Percentiles rank a stretch among this genome's conserved stretches.
phyloP scores from a whole-genome alignment of 345 rosid species.

The Geranium rotundifolium region DNA sequence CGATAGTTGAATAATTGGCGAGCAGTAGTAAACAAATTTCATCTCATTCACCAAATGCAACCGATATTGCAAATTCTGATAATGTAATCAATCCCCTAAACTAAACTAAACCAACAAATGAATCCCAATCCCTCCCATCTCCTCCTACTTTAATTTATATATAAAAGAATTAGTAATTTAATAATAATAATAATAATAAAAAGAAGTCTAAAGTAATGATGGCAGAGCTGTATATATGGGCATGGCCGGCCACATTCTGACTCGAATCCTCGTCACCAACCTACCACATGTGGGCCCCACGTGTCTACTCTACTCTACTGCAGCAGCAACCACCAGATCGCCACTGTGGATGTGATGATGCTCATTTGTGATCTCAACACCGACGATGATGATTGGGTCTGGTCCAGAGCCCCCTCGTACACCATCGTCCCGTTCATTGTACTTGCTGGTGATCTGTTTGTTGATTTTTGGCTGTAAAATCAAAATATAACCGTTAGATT shows the following conservation, averaged over 20 bases:
- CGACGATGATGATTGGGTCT: slow-evolving; percentile 35
- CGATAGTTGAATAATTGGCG: too few species aligned
- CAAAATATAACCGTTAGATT: slow-evolving; percentile 15
- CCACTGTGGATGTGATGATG: slow-evolving; percentile 18
- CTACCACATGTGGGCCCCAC: neutral
- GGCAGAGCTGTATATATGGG: neutral
- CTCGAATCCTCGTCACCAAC: neutral
- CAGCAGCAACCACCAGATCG: slow-evolving; percentile 28
- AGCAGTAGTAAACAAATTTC: too few species aligned
- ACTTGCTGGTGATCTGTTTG: slow-evolving; percentile 16
- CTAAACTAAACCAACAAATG: neutral
- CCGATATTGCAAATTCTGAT: too few species aligned
- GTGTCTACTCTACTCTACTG: too few species aligned
- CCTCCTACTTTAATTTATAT: too few species aligned
- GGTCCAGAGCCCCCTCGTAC: slow-evolving; percentile 51
- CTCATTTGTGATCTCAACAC: slow-evolving; percentile 15
- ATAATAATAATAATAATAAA: neutral
- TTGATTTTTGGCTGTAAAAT: slow-evolving; percentile 49
- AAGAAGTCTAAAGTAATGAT: neutral
- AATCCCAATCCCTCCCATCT: neutral
- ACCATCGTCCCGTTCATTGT: slow-evolving; percentile 38
- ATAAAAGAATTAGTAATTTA: neutral
- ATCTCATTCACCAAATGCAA: too few species aligned
- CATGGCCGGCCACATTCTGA: neutral
- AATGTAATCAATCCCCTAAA: too few species aligned